Base-by-base conservation (phyloP, 805 yeast species). In the Saccharomyces mikatae region DNA sequence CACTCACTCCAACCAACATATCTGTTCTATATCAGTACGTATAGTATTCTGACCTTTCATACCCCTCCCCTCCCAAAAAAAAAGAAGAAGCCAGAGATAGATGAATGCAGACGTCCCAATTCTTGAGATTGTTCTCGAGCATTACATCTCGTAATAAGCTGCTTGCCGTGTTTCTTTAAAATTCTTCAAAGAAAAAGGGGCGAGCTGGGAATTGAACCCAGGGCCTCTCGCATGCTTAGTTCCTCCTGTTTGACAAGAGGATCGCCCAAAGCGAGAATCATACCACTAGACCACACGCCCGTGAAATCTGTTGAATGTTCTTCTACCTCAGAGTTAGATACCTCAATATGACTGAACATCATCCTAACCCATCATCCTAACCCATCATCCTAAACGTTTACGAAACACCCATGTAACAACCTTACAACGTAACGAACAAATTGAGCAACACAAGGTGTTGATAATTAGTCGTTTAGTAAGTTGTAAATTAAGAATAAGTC, bases 141-240 rank as follows among this genome's bases (percentile, higher is more conserved):
- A 36, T 36, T 4, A 6, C 31, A 29, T 28, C 8, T 17, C 36
- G 2, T 13, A 31, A 31, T 13, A 4, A 31, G 13, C 17, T 31
- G 17, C 36, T 6, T 36, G 17, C 6, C 44, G 44, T 11, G 44
- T 36, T 36, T 13, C 3, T 36, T 10, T 31, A 1, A n/a, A 13
- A 31, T 3, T 31, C 14, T 31, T 6, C 44, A 6, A 36, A 51
- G 53, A 56, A 64, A 56, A 60, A 29, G 72, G 73, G 72, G 71
- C 73, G 68, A 62, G 67, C 80, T 74, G 81, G 80, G 80, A 77
- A 76, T 77, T 76, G 80, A 77, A 77, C 80, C 81, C 81, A 75
- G 81, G 81, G 80, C 81, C 80, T 77, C 80, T 76, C 80, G 78
- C 80, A 78, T 65, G 60, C 61, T 62, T 64, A 58, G 61, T 49